phyloP scores from a whole-genome alignment of 768 basidiomycete species.

The Serendipita sp. region DNA sequence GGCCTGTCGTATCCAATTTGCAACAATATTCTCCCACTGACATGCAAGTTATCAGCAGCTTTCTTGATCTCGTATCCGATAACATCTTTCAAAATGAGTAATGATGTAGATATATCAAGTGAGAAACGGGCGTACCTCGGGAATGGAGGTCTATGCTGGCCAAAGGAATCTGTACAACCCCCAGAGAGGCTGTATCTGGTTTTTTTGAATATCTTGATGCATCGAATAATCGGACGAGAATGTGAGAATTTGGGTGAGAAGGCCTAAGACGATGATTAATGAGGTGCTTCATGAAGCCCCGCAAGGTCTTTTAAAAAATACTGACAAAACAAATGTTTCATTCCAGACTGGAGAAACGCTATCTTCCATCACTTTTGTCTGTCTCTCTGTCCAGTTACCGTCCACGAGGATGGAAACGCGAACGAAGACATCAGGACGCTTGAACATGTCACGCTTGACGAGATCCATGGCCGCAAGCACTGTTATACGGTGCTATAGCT shows the following conservation, averaged over 20 bases:
- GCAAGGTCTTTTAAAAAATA: no score
- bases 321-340: not conserved
- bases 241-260: not conserved
- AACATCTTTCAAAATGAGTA: not conserved
- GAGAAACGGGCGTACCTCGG: not conserved
- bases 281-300: not conserved
- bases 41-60: conserved; percentile 1
- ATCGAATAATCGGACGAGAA: not conserved
- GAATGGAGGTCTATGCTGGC: not conserved
- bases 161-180: not conserved
- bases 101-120: not conserved
- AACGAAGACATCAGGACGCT: not conserved
- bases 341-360: not conserved
- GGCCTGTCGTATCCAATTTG: not conserved
- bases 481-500: not conserved
- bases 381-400: not conserved
- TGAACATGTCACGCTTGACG: not conserved
- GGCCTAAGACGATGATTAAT: not conserved
- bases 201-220: not conserved
- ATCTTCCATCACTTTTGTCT: not conserved
- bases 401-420: not conserved
- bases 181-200: not conserved
- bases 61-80: conserved; percentile 2
- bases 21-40: not conserved
- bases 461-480: not conserved